phyloP scores from a whole-genome alignment of 2,329 filamentous ascomycete species.

The Colletotrichum ledebouriae region DNA sequence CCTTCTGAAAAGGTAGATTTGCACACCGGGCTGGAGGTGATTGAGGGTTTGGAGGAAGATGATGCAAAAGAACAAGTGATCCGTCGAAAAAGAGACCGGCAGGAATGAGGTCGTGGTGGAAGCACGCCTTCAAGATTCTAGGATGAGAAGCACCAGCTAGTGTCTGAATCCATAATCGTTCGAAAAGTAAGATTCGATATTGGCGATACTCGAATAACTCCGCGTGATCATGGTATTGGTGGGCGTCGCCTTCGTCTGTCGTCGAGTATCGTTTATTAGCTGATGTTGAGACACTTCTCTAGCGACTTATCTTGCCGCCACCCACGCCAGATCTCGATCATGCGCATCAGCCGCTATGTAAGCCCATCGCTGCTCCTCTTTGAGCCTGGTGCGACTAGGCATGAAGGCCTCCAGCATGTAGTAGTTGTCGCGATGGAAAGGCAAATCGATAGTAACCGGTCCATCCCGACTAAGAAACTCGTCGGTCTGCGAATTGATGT shows the following conservation, averaged over 20 bases:
- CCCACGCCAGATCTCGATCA: slow-evolving; percentile 51
- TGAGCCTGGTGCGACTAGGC: slow-evolving; percentile 68
- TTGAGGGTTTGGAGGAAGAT: slow-evolving; percentile 43
- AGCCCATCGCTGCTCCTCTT: slow-evolving; percentile 60
- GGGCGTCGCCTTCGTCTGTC: too few relatives aligned
- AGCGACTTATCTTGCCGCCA: neutral
- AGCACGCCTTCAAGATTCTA: too few relatives aligned
- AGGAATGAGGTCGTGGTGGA: too few relatives aligned
- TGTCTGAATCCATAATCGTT: too few relatives aligned
- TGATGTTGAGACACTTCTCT: neutral
- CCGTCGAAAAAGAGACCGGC: too few relatives aligned
- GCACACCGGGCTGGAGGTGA: slow-evolving; percentile 64
- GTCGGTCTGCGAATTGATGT: slow-evolving; percentile 62
- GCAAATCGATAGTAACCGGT: slow-evolving; percentile 65
- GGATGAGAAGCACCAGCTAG: too few relatives aligned
- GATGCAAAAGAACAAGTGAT: too few relatives aligned
- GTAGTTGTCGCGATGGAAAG: slow-evolving; percentile 69
- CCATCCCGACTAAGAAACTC: slow-evolving; percentile 64
- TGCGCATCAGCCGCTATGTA: slow-evolving; percentile 60
- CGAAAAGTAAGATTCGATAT: too few relatives aligned
- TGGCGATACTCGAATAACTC: too few relatives aligned
- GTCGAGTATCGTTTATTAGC: too few relatives aligned
- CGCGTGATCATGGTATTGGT: too few relatives aligned
- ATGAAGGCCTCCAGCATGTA: slow-evolving; percentile 70
- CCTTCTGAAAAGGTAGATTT: slow-evolving; percentile 65